Evolutionary conservation across 1,139 yeast genomes (phyloP), one percentile per base, ranked within the genome.

Genomic region (Scheffersomyces stambukii): DNA sequence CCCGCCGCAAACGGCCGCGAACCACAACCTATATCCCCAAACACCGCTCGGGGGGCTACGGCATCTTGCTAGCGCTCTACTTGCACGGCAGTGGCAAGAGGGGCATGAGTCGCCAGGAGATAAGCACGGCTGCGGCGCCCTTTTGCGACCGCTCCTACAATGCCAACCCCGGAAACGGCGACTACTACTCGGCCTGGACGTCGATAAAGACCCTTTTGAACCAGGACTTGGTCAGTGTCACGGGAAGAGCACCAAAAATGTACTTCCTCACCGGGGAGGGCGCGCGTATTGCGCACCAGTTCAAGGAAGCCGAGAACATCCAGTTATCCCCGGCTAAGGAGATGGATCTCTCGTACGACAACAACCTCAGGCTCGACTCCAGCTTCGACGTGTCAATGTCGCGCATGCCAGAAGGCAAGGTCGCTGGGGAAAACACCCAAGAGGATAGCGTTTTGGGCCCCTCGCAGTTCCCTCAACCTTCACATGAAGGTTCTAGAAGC

Each of bases 11-110:
- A 31, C 61, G 66, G 8, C 30, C 30, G 3, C 30, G 29, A 19
- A 9, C 19, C 8, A 27, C 27, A 8, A 18, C 31, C 6, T 91
- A 85, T 50, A 70, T 89, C 0, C 98, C 98, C 1, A 67, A 70
- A 25, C 77, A 76, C 38, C 61, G 93, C 23, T 77, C 95, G 0
- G 96, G 97, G 0, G 93, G 88, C 0, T 91, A 83, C 57, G 96
- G 94, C 0, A 82, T 91, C 5, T 46, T 91, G 21, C 42, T 88
- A 13, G 81, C 82, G 0, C 54, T 91, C 9, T 63, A 72, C 30
- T 62, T 75, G 24, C 53, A 69, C 17, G 91, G 81, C 44, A 55
- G 59, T 7, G 45, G 54, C 1, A 43, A 66, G 14, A 47, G 49
- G 15, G 88, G 88, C 0, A 50, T 83, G 48, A 67, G 77, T 4